These are phyloP conservation scores for Theobroma grandiflorum DNA, from an alignment of 441 rosid species.

Conservation along the genomic window DNA sequence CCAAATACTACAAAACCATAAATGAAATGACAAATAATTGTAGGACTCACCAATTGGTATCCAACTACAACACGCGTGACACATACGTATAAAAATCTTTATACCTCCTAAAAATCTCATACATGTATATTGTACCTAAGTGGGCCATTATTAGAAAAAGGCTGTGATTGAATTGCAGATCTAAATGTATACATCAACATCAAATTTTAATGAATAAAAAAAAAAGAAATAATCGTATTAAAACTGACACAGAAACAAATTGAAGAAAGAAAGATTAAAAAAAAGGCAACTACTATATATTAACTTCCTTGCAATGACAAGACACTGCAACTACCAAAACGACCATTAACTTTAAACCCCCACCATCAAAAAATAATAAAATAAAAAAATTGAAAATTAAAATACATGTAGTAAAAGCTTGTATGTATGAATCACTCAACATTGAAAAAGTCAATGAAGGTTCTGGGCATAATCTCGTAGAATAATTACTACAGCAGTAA, in stretches of 20 bases:
- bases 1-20: constrained; percentile 10
- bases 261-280: not conserved
- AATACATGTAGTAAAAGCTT: not conserved
- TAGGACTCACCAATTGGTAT: constrained; percentile 16
- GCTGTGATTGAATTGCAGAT: constrained; percentile 34
- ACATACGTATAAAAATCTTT: constrained; percentile 3
- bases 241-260: not conserved
- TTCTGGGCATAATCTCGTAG: constrained; percentile 13
- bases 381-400: not conserved
- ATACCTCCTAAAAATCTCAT: not conserved
- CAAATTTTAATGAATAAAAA: constrained; percentile 13
- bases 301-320: constrained; percentile 34
- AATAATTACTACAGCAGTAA: not conserved
- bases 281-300: not conserved
- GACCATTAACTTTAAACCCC: constrained; percentile 31
- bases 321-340: constrained; percentile 57
- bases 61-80: constrained; percentile 5
- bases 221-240: not conserved
- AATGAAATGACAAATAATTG: constrained; percentile 20
- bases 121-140: constrained; percentile 8
- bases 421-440: not conserved
- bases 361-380: constrained; percentile 15
- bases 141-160: constrained; percentile 26
- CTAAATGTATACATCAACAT: constrained; percentile 33
- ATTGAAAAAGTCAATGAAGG: constrained; percentile 24